Evolutionary conservation across 129 eudicot species (phyloP).

Genomic region (Lactuca sativa): DNA sequence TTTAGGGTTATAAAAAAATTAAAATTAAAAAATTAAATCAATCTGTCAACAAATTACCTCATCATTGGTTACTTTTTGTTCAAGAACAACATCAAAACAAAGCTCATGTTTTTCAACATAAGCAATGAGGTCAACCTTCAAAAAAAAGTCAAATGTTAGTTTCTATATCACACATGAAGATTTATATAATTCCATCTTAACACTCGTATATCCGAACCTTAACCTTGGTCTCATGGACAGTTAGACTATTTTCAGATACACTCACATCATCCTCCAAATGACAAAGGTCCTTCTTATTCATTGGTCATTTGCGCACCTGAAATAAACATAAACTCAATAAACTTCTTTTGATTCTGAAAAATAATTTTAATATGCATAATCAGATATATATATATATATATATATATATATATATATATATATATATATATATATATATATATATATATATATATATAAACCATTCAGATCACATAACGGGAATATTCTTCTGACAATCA

Average conservation of each 20-base stretch:
- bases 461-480: neutral
- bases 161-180: slow-evolving; percentile 14
- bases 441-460: no score
- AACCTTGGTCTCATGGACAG: slow-evolving; percentile 91
- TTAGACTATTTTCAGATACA: slow-evolving; percentile 60
- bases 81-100: slow-evolving; percentile 91
- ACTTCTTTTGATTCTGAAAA: neutral
- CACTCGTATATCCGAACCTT: slow-evolving; percentile 56
- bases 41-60: slow-evolving; percentile 50
- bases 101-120: slow-evolving; percentile 96
- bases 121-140: slow-evolving; percentile 95
- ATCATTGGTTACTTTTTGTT: slow-evolving; percentile 82
- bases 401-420: no score
- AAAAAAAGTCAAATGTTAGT: slow-evolving; percentile 30
- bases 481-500: slow-evolving; percentile 14
- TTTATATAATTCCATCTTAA: slow-evolving; percentile 4
- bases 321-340: slow-evolving; percentile 7
- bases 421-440: no score
- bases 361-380: slow-evolving; percentile 7
- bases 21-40: neutral
- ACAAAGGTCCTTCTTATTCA: slow-evolving; percentile 88
- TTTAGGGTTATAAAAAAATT: neutral
- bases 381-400: neutral
- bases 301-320: slow-evolving; percentile 95
- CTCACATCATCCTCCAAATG: slow-evolving; percentile 98